Evolutionary conservation across 768 basidiomycete genomes (phyloP).

Genomic region (Mycena maculata): DNA sequence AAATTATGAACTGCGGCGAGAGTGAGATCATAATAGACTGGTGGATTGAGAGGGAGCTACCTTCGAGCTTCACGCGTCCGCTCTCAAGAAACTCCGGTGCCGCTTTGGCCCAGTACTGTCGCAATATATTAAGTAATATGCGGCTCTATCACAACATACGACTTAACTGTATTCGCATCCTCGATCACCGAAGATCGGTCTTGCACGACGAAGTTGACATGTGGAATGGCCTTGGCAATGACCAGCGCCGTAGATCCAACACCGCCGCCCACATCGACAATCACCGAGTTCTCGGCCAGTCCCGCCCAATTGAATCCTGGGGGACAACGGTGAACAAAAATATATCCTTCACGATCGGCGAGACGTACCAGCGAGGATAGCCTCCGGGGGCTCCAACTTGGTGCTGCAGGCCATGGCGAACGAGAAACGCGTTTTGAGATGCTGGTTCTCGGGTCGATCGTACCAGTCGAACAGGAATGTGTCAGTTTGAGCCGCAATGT

Average conservation of each 20-base stretch:
- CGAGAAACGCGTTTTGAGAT: constrained; percentile 18
- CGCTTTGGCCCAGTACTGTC: constrained; percentile 25
- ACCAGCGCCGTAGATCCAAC: constrained; percentile 23
- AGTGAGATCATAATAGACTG: no score
- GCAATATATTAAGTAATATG: neutral
- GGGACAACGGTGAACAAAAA: no score
- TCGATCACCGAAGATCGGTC: constrained; percentile 27
- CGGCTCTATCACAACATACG: no score
- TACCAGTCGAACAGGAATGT: constrained; percentile 31
- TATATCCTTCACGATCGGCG: no score
- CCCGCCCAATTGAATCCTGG: constrained; percentile 32
- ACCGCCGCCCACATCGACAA: constrained; percentile 34
- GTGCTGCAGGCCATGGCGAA: constrained; percentile 27
- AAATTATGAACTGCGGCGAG: constrained; percentile 25
- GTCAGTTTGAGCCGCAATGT: constrained; percentile 29
- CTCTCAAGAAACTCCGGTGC: constrained; percentile 35
- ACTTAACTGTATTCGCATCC: constrained; percentile 30
- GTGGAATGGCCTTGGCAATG: constrained; percentile 21
- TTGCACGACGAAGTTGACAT: constrained; percentile 28
- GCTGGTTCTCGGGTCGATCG: constrained; percentile 30
- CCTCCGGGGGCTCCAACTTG: constrained; percentile 23
- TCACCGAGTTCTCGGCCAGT: constrained; percentile 17
- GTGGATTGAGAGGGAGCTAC: constrained; percentile 17
- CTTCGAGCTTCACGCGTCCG: constrained; percentile 38
- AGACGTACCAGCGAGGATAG: constrained; percentile 18